Evolutionary conservation across 805 yeast species (phyloP).

Genomic region (Candida pseudoglaebosa): DNA sequence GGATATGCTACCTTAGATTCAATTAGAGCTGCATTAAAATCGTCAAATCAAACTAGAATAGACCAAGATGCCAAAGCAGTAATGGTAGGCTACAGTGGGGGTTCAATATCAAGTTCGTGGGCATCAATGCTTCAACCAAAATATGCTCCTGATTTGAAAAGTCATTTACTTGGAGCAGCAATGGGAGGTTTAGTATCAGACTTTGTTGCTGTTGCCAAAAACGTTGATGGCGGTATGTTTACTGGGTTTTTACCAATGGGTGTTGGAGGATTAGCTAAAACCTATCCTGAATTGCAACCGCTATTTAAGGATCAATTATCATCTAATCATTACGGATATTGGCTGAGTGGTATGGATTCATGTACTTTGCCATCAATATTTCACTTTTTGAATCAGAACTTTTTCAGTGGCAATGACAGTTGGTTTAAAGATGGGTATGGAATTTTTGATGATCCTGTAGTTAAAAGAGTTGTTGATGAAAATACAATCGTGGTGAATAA

Average conservation of each 20-base stretch:
- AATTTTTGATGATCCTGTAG: slow-evolving; percentile 8
- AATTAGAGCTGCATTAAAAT: slow-evolving; percentile 19
- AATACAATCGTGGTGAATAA: slow-evolving; percentile 14
- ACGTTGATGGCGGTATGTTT: slow-evolving; percentile 17
- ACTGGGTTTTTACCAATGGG: slow-evolving; percentile 24
- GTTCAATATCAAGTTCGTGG: slow-evolving; percentile 28
- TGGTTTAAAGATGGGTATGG: slow-evolving; percentile 10
- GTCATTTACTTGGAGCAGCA: slow-evolving; percentile 21
- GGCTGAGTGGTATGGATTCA: neutral
- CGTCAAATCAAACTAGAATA: slow-evolving; percentile 16
- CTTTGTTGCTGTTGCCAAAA: slow-evolving; percentile 16
- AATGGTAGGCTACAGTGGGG: slow-evolving; percentile 32
- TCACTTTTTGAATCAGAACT: slow-evolving; percentile 3
- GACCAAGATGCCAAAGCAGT: slow-evolving; percentile 15
- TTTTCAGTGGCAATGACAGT: slow-evolving; percentile 11
- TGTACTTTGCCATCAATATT: slow-evolving; percentile 1
- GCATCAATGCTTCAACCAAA: slow-evolving; percentile 22
- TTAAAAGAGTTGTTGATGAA: slow-evolving; percentile 9
- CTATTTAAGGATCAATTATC: slow-evolving; percentile 5
- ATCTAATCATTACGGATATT: slow-evolving; percentile 1
- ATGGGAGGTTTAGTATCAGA: slow-evolving; percentile 27
- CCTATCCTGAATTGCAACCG: slow-evolving; percentile 20
- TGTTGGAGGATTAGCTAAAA: slow-evolving; percentile 19
- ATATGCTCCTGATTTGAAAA: slow-evolving; percentile 24
- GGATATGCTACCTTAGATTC: slow-evolving; percentile 24